These are phyloP conservation scores for Xerocomus minutiporus DNA, from an alignment of 1,284 basidiomycete genomes.

Conservation along the genomic window DNA sequence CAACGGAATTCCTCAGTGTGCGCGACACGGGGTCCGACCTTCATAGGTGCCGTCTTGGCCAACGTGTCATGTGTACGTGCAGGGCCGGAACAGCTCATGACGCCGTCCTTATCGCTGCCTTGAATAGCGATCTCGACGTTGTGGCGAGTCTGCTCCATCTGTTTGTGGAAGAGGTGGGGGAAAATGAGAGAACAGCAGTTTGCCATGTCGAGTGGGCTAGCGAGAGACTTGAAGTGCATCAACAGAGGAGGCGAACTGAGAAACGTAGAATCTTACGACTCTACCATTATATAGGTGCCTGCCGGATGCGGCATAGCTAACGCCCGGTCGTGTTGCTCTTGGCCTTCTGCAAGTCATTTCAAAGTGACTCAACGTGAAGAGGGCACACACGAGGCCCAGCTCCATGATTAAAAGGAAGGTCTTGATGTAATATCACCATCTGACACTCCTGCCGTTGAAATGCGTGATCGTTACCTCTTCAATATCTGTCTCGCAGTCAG, in stretches of 20 bases:
- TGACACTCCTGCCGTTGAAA: conserved; percentile 25
- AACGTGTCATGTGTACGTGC: conserved; percentile 30
- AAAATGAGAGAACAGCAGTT: conserved; percentile 22
- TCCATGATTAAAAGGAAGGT: conserved; percentile 24
- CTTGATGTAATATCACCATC: conserved; percentile 34
- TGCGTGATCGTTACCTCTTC: conserved; percentile 32
- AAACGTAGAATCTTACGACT: conserved; percentile 7
- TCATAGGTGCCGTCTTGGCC: conserved; percentile 20
- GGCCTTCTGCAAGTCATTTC: conserved; percentile 13
- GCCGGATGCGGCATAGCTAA: conserved; percentile 14
- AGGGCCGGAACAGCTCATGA: conserved; percentile 36
- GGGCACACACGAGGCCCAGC: conserved; percentile 25
- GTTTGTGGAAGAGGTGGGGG: conserved; percentile 20
- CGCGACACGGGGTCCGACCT: conserved; percentile 32
- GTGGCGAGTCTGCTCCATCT: conserved; percentile 17
- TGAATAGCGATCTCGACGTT: conserved; percentile 25
- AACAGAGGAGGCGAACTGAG: conserved; percentile 11
- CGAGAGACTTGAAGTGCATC: conserved; percentile 27
- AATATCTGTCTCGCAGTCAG: conserved; percentile 22
- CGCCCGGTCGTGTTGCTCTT: conserved; percentile 17
- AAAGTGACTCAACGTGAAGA: conserved; percentile 18
- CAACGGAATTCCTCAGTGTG: conserved; percentile 36
- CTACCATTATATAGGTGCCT: conserved; percentile 22
- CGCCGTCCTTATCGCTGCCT: conserved; percentile 20
- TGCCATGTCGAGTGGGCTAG: conserved; percentile 27